Evolutionary conservation across 2,329 filamentous ascomycete species (phyloP).

Genomic region (Nothomitra cinnamomea): DNA sequence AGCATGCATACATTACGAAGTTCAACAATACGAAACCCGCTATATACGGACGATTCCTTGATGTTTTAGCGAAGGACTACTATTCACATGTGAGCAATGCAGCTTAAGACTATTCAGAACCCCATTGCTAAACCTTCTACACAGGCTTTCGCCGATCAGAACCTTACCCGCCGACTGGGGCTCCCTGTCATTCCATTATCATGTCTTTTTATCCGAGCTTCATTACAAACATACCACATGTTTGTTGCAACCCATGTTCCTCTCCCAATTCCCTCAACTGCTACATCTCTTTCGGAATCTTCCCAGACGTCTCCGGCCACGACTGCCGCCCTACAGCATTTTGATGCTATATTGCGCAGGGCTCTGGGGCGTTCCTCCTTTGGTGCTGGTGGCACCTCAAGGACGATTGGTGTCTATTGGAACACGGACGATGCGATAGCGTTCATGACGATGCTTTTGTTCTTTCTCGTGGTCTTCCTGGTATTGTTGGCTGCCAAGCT

Average conservation of each 20-base stretch:
- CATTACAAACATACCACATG: slow-evolving; percentile 95
- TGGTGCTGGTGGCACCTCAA: slow-evolving; percentile 24
- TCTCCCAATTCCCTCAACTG: slow-evolving; percentile 43
- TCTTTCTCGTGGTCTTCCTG: slow-evolving; percentile 73
- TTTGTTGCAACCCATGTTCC: slow-evolving; percentile 79
- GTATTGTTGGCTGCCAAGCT: slow-evolving; percentile 73
- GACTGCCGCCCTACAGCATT: slow-evolving; percentile 58
- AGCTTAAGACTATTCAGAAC: background rate
- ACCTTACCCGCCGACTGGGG: slow-evolving; percentile 75
- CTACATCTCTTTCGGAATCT: slow-evolving; percentile 37
- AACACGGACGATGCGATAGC: slow-evolving; percentile 59
- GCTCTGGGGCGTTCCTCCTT: slow-evolving; percentile 62
- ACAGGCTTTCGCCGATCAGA: slow-evolving; percentile 76
- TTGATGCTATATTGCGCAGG: slow-evolving; percentile 60
- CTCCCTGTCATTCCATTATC: slow-evolving; percentile 83
- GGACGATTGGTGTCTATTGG: slow-evolving; percentile 27
- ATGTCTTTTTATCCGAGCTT: slow-evolving; percentile 87
- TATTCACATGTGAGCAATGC: slow-evolving; percentile 59
- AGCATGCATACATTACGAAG: slow-evolving; percentile 94
- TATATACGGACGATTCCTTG: slow-evolving; percentile 78
- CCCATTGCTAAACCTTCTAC: background rate
- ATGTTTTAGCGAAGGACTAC: slow-evolving; percentile 93
- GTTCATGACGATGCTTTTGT: slow-evolving; percentile 61
- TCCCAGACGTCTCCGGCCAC: slow-evolving; percentile 47
- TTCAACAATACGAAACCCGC: slow-evolving; percentile 93